Evolutionary conservation across 2,329 filamentous ascomycete species (phyloP).

Genomic region (Elsinoe fawcettii): DNA sequence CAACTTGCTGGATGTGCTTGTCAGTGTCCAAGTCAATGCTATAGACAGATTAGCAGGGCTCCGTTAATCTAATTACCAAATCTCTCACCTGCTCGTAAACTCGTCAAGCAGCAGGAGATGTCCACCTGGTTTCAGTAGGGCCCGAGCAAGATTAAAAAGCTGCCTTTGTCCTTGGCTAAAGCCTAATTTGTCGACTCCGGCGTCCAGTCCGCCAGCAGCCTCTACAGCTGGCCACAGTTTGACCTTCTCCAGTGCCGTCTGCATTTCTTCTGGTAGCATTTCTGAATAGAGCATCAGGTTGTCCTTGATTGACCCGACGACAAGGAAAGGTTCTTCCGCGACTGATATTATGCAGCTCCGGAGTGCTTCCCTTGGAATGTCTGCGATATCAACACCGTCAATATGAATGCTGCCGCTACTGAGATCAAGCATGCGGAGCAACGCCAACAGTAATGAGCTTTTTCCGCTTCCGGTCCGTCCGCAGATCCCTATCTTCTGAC

Average conservation of each 20-base stretch:
- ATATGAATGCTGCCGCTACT: conserved; percentile 38
- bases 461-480: conserved; percentile 51
- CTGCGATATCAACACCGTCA: conserved; percentile 41
- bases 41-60: not conserved
- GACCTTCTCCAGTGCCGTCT: conserved; percentile 38
- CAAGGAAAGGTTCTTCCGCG: conserved; percentile 46
- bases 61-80: no score
- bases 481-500: conserved; percentile 44
- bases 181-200: conserved; percentile 27
- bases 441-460: conserved; percentile 40
- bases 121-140: conserved; percentile 33
- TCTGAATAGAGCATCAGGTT: conserved; percentile 41
- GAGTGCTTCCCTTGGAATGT: conserved; percentile 36
- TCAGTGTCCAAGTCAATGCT: conserved; percentile 13
- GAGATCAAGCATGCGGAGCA: conserved; percentile 45
- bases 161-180: conserved; percentile 44
- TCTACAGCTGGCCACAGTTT: conserved; percentile 28
- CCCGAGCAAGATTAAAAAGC: conserved; percentile 43
- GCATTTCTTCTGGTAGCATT: conserved; percentile 27
- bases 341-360: conserved; percentile 40
- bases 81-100: conserved; percentile 16
- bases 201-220: conserved; percentile 32
- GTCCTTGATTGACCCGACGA: conserved; percentile 40
- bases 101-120: conserved; percentile 35
- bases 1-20: not conserved